phyloP scores from a whole-genome alignment of 2,329 filamentous ascomycete genomes.

The Sarocladium kiliense region DNA sequence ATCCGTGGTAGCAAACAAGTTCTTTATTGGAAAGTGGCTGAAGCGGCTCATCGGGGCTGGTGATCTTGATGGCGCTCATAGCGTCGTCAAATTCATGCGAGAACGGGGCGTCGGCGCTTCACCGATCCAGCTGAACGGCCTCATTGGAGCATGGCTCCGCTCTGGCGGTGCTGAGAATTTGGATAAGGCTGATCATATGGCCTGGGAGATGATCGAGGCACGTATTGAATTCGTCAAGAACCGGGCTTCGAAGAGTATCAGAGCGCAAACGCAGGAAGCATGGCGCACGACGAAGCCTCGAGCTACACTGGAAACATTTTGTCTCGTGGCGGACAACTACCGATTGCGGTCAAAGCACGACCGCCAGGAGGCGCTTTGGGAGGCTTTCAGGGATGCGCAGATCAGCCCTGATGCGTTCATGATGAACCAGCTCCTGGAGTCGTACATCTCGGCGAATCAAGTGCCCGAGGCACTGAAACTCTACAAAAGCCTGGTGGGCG shows the following conservation, averaged over 20 bases:
- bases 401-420: slow-evolving; percentile 68
- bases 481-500: slow-evolving; percentile 48
- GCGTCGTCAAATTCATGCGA: slow-evolving; percentile 73
- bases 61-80: slow-evolving; percentile 64
- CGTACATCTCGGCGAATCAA: slow-evolving; percentile 56
- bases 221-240: slow-evolving; percentile 57
- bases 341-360: slow-evolving; percentile 53
- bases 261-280: neutral
- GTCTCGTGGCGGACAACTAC: slow-evolving; percentile 68
- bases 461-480: slow-evolving; percentile 48
- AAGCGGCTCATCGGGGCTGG: slow-evolving; percentile 73
- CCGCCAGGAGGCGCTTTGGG: slow-evolving; percentile 55
- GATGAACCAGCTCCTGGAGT: slow-evolving; percentile 72
- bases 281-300: slow-evolving; percentile 32
- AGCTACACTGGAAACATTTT: slow-evolving; percentile 75
- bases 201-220: slow-evolving; percentile 70
- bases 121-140: slow-evolving; percentile 72
- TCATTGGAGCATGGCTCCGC: slow-evolving; percentile 74
- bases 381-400: slow-evolving; percentile 56
- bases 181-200: slow-evolving; percentile 61
- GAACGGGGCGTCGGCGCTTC: slow-evolving; percentile 62
- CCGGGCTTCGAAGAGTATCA: slow-evolving; percentile 2
- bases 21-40: slow-evolving; percentile 85
- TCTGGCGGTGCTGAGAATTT: slow-evolving; percentile 49
- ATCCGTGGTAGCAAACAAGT: slow-evolving; percentile 59